phyloP scores from a whole-genome alignment of 2,329 filamentous ascomycete genomes.

The Fusarium sp. region DNA sequence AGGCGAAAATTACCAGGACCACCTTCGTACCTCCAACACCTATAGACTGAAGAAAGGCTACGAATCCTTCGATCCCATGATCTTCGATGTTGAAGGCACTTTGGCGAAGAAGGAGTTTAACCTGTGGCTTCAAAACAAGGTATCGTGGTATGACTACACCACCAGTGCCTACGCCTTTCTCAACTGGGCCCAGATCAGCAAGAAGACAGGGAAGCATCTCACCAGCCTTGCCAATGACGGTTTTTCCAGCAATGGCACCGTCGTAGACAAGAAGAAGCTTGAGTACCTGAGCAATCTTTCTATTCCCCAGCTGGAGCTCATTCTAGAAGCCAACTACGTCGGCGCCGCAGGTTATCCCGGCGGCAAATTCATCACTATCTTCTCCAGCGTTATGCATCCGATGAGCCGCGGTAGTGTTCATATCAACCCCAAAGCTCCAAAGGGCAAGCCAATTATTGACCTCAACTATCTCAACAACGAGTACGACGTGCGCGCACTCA shows the following conservation, averaged over 20 bases:
- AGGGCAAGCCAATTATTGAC: neutral
- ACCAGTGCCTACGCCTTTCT: constrained; percentile 10
- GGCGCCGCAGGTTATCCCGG: constrained; percentile 5
- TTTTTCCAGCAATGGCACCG: neutral
- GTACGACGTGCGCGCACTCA: neutral
- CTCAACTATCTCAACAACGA: constrained; percentile 7
- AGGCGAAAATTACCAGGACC: constrained; percentile 8
- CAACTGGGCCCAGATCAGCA: constrained; percentile 5
- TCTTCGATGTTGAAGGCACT: neutral
- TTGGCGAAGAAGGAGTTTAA: constrained; percentile 1
- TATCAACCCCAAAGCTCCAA: neutral
- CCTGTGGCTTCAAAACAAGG: constrained; percentile 4
- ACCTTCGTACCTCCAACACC: constrained; percentile 7
- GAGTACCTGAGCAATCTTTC: neutral
- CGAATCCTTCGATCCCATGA: constrained; percentile 3
- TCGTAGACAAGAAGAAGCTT: constrained; percentile 3
- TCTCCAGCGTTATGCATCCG: constrained; percentile 4
- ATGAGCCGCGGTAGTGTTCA: constrained; percentile 12
- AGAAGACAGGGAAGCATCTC: neutral
- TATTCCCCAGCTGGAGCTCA: constrained; percentile 6
- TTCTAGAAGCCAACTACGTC: constrained; percentile 8
- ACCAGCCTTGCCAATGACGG: neutral
- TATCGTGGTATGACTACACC: constrained; percentile 11
- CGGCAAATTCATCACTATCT: neutral
- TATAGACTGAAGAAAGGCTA: neutral